Base-by-base conservation (phyloP, 2,329 filamentous ascomycete genomes). In the Emergomyces pasteurianus region DNA sequence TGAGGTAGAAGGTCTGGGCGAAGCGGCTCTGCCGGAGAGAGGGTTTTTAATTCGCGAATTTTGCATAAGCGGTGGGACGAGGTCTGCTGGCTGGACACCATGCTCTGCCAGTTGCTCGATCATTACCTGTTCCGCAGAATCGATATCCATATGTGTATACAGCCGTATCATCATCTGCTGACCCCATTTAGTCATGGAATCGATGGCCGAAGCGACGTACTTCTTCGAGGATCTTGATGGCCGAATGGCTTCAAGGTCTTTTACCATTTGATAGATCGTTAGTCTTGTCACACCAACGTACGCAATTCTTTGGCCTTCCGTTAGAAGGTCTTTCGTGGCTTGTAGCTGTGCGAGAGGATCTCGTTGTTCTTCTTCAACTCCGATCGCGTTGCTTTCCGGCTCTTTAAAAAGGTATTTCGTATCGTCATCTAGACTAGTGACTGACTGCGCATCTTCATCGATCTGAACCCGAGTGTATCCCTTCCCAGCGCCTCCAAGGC, bases 101-200 rank as follows among this genome's bases (percentile, higher is more conserved):
- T 99, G 94, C 61, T 94, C 89, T 14, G 89, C 87, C 62, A 99
- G 80, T 74, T 99, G 94, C 76, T 99, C 94, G 66, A 99, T 96
- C 94, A 99, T 99, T 73, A 99, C 80, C 78, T 99, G 94, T 75
- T 99, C 94, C 62, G 75, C 74, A 40, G 87, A 80, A 69, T 86
- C 91, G 69, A 99, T 95, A 63, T 99, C 94, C 94, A 99, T 99
- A 74, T 99, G 94, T 14, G 85, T 79, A 73, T 97, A 99, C 14
- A 99, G 74, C 28, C 92, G 85, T 63, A 96, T 85, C 92, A 99
- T 99, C 82, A 96, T 95, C 77, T 95, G 95, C 73, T 99, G 94
- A 61, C 89, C 86, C 92, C 92, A 99, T 88, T 96, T 96, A 74
- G 88, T 88, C 77, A 89, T 87, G 42, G 86, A 83, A 73, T 96